Evolutionary conservation across 495 filamentous ascomycete genomes (phyloP), one percentile per base, ranked within the genome.

Genomic region (Hypoxylon perforatum): DNA sequence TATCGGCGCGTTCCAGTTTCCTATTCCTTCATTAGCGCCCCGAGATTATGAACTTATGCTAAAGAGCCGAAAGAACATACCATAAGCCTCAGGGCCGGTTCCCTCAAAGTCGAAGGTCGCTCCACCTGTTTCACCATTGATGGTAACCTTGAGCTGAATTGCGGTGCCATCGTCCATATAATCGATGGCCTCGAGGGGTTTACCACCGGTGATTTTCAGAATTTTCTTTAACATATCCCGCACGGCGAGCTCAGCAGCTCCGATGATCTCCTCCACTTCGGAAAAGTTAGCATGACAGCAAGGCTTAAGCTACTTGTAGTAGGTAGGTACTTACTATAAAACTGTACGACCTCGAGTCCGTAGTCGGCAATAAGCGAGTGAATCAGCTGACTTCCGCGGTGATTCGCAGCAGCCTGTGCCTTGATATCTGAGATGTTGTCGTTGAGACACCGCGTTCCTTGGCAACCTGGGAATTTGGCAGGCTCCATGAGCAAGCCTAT

Each of bases 341-440:
- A 93, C 71, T 96, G 91, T 2, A 99, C 95, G 0, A 92, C 92
- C 5, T 90, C 85, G 58, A 93, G 90, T 21, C 92, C 91, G 67
- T 97, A 98, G 56, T 97, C 94, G 19, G 84, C 83, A 60, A 98
- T 95, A 1, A 98, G 81, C 0, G 80, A 78, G 46, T 88, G 86
- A 63, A 99, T 97, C 15, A 97, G 84, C 19, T 87, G 91, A 65
- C 97, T 97, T 30, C 94, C 94, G 53, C 96, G 95, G 65, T 94
- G 90, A 75, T 99, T 97, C 21, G 94, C 93, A 1, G 95, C 93
- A 17, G 97, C 90, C 72, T 97, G 95, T 0, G 94, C 94, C 75
- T 96, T 95, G 33, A 99, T 84, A 75, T 99, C 94, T 45, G 94
- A 96, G 69, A 97, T 82, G 72, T 99, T 97, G 75, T 99, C 94